Conservation (phyloP, 257 asterid genomes). For the Avicennia marina region DNA sequence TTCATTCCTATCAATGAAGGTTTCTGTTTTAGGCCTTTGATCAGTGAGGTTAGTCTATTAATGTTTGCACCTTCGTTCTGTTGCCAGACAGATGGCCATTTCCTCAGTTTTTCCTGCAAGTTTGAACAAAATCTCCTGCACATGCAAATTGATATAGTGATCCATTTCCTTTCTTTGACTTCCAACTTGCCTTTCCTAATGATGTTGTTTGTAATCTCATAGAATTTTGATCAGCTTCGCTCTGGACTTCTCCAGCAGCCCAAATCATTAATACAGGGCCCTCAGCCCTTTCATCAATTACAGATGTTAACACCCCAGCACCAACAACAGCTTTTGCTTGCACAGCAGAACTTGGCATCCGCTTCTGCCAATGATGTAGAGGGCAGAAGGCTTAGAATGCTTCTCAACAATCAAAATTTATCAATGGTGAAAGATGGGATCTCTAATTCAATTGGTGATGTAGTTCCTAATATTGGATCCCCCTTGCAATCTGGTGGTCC, state of each 20-base stretch:
- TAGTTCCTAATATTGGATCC: conserved; percentile 71
- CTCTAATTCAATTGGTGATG: conserved; percentile 74
- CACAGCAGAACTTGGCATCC: conserved; percentile 83
- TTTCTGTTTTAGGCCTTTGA: too few relatives aligned
- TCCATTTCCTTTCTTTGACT: not conserved
- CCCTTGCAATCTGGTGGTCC: conserved; percentile 78
- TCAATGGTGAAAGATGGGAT: conserved; percentile 91
- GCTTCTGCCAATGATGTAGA: conserved; percentile 77
- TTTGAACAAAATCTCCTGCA: too few relatives aligned
- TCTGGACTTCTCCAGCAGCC: conserved; percentile 94
- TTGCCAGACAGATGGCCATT: not conserved
- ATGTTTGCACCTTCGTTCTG: not conserved
- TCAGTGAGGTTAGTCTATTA: too few relatives aligned
- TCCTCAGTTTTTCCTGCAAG: not conserved
- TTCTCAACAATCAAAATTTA: conserved; percentile 67
- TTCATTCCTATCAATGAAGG: too few relatives aligned
- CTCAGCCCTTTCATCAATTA: conserved; percentile 87
- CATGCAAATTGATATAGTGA: not conserved
- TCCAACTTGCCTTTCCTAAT: not conserved
- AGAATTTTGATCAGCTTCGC: conserved; percentile 93
- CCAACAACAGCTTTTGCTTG: conserved; percentile 92
- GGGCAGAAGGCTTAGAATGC: conserved; percentile 90
- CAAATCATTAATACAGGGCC: conserved; percentile 84
- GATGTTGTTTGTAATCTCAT: conserved; percentile 9
- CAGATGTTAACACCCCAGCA: conserved; percentile 97